A percentile compares a stretch with the other conserved stretches of the same genome.
Conservation (phyloP, 192 early-diverging fungal genomes). For the Helicostylum pulchrum region DNA sequence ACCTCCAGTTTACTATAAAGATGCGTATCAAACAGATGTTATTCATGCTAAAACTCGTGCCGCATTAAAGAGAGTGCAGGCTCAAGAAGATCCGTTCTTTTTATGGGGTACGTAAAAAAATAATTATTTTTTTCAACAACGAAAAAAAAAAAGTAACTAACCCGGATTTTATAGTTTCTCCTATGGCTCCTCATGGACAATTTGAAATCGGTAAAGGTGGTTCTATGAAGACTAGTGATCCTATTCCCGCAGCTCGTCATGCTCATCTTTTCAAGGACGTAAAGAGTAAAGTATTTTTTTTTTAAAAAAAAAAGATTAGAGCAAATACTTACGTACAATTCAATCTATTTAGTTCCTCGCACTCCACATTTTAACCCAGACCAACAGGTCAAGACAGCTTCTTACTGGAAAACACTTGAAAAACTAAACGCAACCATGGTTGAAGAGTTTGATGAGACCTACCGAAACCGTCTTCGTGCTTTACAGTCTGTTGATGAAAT, state of each 20-base stretch:
- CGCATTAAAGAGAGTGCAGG: constrained; percentile 39
- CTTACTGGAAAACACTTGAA: constrained; percentile 48
- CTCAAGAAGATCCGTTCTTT: constrained; percentile 42
- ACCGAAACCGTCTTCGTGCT: constrained; percentile 53
- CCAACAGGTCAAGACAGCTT: constrained; percentile 45
- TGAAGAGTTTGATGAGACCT: constrained; percentile 44
- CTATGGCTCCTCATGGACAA: constrained; percentile 60
- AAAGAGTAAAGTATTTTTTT: constrained; percentile 30
- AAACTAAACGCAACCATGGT: constrained; percentile 36
- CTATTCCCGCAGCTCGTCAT: constrained; percentile 59
- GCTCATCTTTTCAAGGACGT: constrained; percentile 48
- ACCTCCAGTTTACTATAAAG: constrained; percentile 43
- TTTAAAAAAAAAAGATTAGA: background rate
- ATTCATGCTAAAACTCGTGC: constrained; percentile 48
- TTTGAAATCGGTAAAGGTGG: constrained; percentile 33
- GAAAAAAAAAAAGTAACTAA: too few relatives aligned
- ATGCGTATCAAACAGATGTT: constrained; percentile 55
- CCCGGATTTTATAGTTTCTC: too few relatives aligned
- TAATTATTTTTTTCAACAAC: too few relatives aligned
- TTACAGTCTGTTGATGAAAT: constrained; percentile 63
- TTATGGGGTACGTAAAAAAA: constrained; percentile 35
- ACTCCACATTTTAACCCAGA: constrained; percentile 56
- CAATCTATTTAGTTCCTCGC: constrained; percentile 42
- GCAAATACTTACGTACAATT: background rate
- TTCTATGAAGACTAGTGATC: constrained; percentile 38